A percentile compares a stretch with the other conserved stretches of the same genome.
These are phyloP conservation scores for Lippia alba DNA, from an alignment of 305 asterid species.

Conservation along the genomic window DNA sequence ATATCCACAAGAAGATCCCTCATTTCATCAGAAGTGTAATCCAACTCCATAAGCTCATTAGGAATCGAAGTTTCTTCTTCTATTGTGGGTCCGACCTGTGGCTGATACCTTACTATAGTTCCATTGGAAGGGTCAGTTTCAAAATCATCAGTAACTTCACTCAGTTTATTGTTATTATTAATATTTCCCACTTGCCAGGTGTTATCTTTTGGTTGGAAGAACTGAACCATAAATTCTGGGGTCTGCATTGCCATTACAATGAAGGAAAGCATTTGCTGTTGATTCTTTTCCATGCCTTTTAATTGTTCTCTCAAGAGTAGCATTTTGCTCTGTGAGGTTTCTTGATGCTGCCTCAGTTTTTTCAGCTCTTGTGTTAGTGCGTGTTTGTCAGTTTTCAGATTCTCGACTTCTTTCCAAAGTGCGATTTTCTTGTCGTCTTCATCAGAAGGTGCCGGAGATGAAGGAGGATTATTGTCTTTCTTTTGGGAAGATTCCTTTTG, in stretches of 20 bases:
- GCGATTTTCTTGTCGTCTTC: constrained; percentile 60
- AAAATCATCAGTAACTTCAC: constrained; percentile 62
- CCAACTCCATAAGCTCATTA: constrained; percentile 65
- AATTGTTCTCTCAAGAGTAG: constrained; percentile 64
- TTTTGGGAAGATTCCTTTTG: constrained; percentile 50
- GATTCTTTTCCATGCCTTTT: constrained; percentile 88
- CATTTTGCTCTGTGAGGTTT: constrained; percentile 74
- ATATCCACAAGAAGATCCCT: constrained; percentile 65
- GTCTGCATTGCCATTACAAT: constrained; percentile 96
- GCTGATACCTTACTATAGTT: constrained; percentile 70
- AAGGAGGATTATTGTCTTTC: constrained; percentile 36
- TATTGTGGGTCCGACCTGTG: constrained; percentile 39
- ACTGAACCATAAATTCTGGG: constrained; percentile 74
- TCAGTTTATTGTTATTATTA: constrained; percentile 46
- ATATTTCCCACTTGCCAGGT: constrained; percentile 60
- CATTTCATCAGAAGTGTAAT: constrained; percentile 69
- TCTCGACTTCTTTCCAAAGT: constrained; percentile 83
- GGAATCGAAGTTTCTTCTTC: constrained; percentile 37
- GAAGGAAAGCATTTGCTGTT: constrained; percentile 95
- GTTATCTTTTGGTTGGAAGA: constrained; percentile 79
- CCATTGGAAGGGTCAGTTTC: constrained; percentile 57
- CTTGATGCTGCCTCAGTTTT: constrained; percentile 69
- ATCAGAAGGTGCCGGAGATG: constrained; percentile 39
- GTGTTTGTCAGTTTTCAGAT: constrained; percentile 62
- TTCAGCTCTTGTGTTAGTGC: constrained; percentile 70